Base-by-base conservation (phyloP, 2,329 filamentous ascomycete species). In the Phyllosticta capitalensis region DNA sequence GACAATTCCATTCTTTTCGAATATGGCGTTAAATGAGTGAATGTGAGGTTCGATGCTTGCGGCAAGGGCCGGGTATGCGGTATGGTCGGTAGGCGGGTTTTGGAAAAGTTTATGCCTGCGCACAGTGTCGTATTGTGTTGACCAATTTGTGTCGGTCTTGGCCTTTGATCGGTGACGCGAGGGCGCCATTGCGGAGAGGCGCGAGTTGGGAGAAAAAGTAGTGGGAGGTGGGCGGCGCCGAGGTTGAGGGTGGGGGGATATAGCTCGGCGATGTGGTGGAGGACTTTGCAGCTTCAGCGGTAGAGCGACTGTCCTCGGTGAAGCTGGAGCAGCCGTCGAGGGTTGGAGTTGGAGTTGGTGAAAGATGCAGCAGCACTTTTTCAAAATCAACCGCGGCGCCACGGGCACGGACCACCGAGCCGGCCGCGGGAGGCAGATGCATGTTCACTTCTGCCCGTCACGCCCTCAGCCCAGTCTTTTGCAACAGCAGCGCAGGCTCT, bases 21-120 rank as follows among this genome's bases (percentile, higher is more conserved):
- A 95, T 54, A 97, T 81, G 56, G 86, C 86, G 78, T 99, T 96
- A 83, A 96, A 99, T 6, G 94, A 94, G 69, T 96, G 87, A 67
- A 97, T 88, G 74, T 99, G 94, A 55, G 94, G 94, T 65, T 89
- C 82, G 61, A 97, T 86, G n/a, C 92, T 89, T 62, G 83, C 83
- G 67, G 92, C 87, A 54, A 99, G 83, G 21, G 88, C 83, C 14
- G 94, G 94, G 70, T 95, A 97, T 61, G 92, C 90, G 9, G 88
- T 88, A 66, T 84, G 87, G 71, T 97, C 92, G 68, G 83, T 87
- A 0, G 94, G 92, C 19, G 94, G 92, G 65, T 95, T 86, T 68
- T 84, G 82, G 74, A 99, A 99, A 21, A 99, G 87, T 56, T 89
- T 82, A 69, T 99, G 90, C 68, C 92, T 87, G 61, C 90, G 86